phyloP scores from a whole-genome alignment of 495 filamentous ascomycete species.

The Chaetomium cochliodes region DNA sequence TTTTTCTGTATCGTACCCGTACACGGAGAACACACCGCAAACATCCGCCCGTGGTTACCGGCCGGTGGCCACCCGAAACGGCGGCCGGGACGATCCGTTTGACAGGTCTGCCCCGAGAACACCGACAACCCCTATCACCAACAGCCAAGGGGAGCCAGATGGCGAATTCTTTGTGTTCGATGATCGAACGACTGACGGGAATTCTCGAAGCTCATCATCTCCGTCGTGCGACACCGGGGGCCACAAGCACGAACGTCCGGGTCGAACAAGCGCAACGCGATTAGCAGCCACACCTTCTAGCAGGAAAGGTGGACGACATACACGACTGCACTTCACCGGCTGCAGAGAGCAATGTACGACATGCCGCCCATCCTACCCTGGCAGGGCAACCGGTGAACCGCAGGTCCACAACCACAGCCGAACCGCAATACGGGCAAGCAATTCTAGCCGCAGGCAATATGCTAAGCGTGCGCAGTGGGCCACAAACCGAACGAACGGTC shows the following conservation, averaged over 20 bases:
- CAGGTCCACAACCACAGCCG: background rate
- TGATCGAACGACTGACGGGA: background rate
- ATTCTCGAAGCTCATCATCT: background rate
- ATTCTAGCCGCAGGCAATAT: background rate
- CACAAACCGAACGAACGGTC: background rate
- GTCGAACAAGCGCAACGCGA: background rate
- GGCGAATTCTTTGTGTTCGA: background rate
- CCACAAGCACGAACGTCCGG: background rate
- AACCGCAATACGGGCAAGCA: constrained; percentile 1
- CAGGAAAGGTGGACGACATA: background rate
- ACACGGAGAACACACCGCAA: constrained; percentile 3
- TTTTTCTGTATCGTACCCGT: background rate
- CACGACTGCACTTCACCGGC: constrained; percentile 15
- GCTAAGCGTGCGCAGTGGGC: background rate
- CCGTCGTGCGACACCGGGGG: constrained; percentile 3
- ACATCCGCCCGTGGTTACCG: background rate
- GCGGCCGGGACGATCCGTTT: constrained; percentile 7
- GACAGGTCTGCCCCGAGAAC: background rate
- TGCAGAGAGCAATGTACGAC: constrained; percentile 17
- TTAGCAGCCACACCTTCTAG: background rate
- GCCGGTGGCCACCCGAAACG: constrained; percentile 12
- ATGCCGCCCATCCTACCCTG: constrained; percentile 7
- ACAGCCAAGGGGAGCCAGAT: background rate
- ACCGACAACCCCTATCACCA: background rate
- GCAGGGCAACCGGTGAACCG: constrained; percentile 16